Evolutionary conservation across 2,329 filamentous ascomycete genomes (phyloP).

Genomic region (Fusarium brachygibbosum): DNA sequence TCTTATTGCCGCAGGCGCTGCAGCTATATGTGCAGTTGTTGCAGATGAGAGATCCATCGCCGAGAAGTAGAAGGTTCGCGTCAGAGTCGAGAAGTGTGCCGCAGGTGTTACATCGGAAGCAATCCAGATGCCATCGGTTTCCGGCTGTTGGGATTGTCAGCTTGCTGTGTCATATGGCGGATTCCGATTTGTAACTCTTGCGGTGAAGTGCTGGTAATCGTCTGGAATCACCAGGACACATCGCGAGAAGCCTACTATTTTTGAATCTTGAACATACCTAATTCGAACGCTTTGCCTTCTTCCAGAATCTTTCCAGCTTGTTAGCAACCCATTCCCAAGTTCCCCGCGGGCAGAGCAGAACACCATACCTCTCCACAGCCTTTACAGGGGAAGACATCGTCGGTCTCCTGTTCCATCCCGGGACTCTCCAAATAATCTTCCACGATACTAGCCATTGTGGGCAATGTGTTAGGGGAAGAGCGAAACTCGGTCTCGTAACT

Average conservation of each 20-base stretch:
- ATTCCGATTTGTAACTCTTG: constrained; percentile 21
- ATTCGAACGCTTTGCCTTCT: constrained; percentile 97
- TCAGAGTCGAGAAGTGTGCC: constrained; percentile 96
- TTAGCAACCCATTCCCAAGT: constrained; percentile 35
- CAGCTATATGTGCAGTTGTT: constrained; percentile 99
- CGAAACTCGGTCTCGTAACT: constrained; percentile 19
- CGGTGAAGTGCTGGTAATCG: constrained; percentile 24
- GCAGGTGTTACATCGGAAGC: constrained; percentile 97
- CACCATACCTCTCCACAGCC: constrained; percentile 86
- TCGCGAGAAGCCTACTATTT: background rate
- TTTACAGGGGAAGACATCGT: constrained; percentile 91
- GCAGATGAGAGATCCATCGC: constrained; percentile 97
- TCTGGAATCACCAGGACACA: constrained; percentile 2
- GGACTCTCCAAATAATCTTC: constrained; percentile 74
- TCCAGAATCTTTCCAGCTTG: constrained; percentile 80
- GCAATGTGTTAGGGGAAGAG: constrained; percentile 25
- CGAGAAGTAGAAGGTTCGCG: constrained; percentile 94
- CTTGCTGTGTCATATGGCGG: constrained; percentile 34
- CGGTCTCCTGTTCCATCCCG: constrained; percentile 78
- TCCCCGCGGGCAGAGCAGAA: background rate
- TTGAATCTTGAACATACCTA: constrained; percentile 73
- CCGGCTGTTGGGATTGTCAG: constrained; percentile 72
- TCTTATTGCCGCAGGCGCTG: constrained; percentile 96
- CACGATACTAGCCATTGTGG: constrained; percentile 63
- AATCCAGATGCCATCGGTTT: constrained; percentile 98